Base-by-base conservation (phyloP, 371 early-diverging fungal genomes). In the Saksenaea oblongispora region DNA sequence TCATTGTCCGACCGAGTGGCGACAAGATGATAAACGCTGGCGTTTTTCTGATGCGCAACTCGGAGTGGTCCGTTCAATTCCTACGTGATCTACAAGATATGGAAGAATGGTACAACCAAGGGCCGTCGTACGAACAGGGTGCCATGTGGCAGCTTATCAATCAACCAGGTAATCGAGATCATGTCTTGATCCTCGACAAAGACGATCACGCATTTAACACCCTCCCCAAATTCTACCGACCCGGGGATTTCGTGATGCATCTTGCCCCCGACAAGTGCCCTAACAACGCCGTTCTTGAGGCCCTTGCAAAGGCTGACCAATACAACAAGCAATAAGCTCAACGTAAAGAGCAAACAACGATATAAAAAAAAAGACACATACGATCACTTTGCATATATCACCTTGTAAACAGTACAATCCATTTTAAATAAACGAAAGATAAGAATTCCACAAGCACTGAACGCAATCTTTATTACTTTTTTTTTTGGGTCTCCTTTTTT, bases 241-340 rank as follows among this genome's bases (percentile, higher is more conserved):
- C 76, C 17, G 86, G 84, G 17, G 83, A 87, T 58, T 89, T 89
- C 64, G 73, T 89, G 37, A 80, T 89, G 27, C 89, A 89, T 62
- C 86, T 80, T 71, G 86, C 89, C 0, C 87, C 86, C 1, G 87
- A 83, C 54, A 82, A 79, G 54, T 89, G 89, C 60, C 87, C 89
- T 14, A 75, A 77, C 28, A 75, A 74, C 28, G 82, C 81, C n/a
- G 84, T 85, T 0, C 36, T 89, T 17, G 69, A 77, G 22, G 89
- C 86, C 2, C 69, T 87, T 34, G 67, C 64, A 24, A 70, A 70
- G 24, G 73, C 76, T n/a, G 41, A 73, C 24, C 54, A 58, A 22
- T 74, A 75, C 53, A 61, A 53, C 58, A 41, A n/a, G 42, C n/a
- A 17, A 13, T 0, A 14, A 15, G 14, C 11, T 41, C 42, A 41